phyloP scores from a whole-genome alignment of 148 eudicot species.

The Rhododendron vialii region DNA sequence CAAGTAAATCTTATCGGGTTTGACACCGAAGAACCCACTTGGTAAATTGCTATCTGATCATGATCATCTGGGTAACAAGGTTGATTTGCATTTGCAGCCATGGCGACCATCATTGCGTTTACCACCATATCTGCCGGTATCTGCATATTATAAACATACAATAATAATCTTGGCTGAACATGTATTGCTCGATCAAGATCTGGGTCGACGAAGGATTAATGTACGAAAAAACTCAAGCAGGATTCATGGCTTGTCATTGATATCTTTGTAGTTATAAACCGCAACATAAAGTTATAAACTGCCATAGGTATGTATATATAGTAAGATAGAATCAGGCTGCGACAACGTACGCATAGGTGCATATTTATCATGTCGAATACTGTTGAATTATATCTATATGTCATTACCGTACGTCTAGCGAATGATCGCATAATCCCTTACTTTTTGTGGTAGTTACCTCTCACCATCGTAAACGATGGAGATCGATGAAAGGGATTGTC shows the following conservation, averaged over 20 bases:
- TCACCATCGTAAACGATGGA: background rate
- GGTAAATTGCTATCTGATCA: constrained; percentile 16
- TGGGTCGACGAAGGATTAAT: background rate
- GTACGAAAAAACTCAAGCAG: too few species aligned
- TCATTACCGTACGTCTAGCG: background rate
- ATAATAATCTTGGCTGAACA: background rate
- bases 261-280: too few species aligned
- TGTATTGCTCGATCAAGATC: background rate
- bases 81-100: constrained; percentile 34
- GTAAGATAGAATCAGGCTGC: background rate
- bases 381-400: too few species aligned
- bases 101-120: constrained; percentile 42
- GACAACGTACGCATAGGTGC: background rate
- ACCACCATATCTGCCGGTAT: constrained; percentile 58
- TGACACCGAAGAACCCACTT: constrained; percentile 47
- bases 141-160: constrained; percentile 17
- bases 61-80: background rate
- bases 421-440: too few species aligned
- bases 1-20: constrained; percentile 26
- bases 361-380: background rate
- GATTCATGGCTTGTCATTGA: background rate
- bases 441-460: background rate
- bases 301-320: too few species aligned
- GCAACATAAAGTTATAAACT: too few species aligned
- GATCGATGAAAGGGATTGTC: background rate